phyloP scores from a whole-genome alignment of 2,329 filamentous ascomycete species.

The Fusarium humuli region DNA sequence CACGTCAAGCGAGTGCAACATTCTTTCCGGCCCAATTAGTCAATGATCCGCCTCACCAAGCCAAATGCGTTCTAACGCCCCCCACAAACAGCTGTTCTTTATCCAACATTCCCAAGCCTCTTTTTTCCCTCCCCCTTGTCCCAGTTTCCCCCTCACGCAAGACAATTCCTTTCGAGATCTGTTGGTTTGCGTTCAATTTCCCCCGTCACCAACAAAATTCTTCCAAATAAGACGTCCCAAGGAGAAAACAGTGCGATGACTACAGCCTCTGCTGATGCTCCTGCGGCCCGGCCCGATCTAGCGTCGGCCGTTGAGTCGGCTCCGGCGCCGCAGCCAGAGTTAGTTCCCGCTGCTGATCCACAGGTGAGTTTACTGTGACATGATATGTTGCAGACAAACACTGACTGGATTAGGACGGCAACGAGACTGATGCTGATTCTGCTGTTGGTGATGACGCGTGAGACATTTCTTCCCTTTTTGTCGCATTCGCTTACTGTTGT shows the following conservation, averaged over 20 bases:
- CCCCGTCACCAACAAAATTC: constrained; percentile 1
- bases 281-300: constrained; percentile 29
- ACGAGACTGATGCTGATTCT: constrained; percentile 29
- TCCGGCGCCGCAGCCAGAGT: constrained; percentile 29
- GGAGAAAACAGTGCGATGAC: neutral
- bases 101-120: neutral
- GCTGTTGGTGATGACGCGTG: constrained; percentile 35
- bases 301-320: constrained; percentile 19
- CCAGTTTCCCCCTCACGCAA: constrained; percentile 3
- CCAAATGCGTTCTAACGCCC: neutral
- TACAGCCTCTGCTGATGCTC: neutral
- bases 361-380: constrained; percentile 14
- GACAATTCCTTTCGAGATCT: neutral
- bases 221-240: neutral
- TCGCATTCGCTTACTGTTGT: constrained; percentile 1
- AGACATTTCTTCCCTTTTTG: neutral
- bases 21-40: neutral
- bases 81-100: neutral
- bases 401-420: constrained; percentile 7
- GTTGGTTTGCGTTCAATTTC: constrained; percentile 5
- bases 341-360: constrained; percentile 36
- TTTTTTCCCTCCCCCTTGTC: neutral
- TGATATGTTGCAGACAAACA: neutral
- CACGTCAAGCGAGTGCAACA: neutral
- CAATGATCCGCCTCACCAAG: neutral